Percentiles rank a stretch among this genome's conserved stretches.
Conservation (phyloP, 2,329 filamentous ascomycete genomes). For the Paecilomyces sp. region DNA sequence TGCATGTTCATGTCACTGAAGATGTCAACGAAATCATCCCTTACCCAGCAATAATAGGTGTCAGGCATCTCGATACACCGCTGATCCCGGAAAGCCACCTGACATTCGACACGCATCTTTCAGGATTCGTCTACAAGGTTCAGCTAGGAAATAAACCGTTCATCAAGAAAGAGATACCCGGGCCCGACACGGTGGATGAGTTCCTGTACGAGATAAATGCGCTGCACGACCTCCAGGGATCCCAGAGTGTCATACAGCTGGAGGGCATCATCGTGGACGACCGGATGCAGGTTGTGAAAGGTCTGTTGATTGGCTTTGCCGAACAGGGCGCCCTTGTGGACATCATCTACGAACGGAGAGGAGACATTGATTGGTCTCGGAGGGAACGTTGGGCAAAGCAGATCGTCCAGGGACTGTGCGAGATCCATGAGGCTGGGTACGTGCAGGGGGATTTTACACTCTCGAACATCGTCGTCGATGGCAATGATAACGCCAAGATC, state of each 20-base stretch:
- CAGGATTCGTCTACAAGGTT: slow-evolving; percentile 96
- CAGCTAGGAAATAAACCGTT: slow-evolving; percentile 58
- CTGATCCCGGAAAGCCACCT: slow-evolving; percentile 66
- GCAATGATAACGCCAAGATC: slow-evolving; percentile 78
- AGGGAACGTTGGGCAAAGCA: slow-evolving; percentile 85
- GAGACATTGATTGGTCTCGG: slow-evolving; percentile 58
- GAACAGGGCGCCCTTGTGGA: slow-evolving; percentile 83
- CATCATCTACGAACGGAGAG: slow-evolving; percentile 72
- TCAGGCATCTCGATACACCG: slow-evolving; percentile 58
- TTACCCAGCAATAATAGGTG: slow-evolving; percentile 66
- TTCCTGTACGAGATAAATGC: slow-evolving; percentile 98
- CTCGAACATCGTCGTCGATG: slow-evolving; percentile 92
- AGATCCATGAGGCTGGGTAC: slow-evolving; percentile 92
- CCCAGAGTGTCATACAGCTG: slow-evolving; percentile 73
- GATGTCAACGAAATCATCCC: slow-evolving; percentile 91
- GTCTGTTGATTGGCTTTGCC: slow-evolving; percentile 81
- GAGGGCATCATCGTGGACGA: slow-evolving; percentile 85
- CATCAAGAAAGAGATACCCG: slow-evolving; percentile 98
- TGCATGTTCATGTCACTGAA: slow-evolving; percentile 97
- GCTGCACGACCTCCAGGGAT: slow-evolving; percentile 67
- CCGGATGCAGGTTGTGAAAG: slow-evolving; percentile 65
- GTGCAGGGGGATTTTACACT: slow-evolving; percentile 97
- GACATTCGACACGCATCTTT: slow-evolving; percentile 84
- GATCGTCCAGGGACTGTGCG: slow-evolving; percentile 79
- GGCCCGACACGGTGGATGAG: slow-evolving; percentile 89